Percentiles rank a stretch among this genome's conserved stretches.
These are phyloP conservation scores for Reutealis trisperma DNA, from an alignment of 345 rosid genomes.

Conservation along the genomic window DNA sequence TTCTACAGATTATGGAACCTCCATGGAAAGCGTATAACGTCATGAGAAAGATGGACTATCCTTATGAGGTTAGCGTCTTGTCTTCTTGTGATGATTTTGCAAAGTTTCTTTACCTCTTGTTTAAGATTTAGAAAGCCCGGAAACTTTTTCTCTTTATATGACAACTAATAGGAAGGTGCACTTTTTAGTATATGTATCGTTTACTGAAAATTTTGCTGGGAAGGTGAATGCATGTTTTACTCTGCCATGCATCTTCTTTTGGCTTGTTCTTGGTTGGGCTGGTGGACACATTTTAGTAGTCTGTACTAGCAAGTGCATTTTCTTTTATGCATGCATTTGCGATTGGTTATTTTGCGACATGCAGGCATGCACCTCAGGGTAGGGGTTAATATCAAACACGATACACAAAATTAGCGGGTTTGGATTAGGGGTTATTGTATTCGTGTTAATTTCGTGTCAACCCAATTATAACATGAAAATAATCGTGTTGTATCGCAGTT, in stretches of 20 bases:
- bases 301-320: not conserved
- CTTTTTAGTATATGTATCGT: not conserved
- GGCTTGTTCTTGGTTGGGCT: not conserved
- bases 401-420: too few relatives aligned
- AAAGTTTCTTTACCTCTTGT: conserved; percentile 3
- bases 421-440: too few relatives aligned
- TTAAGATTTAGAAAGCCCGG: not conserved
- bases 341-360: not conserved
- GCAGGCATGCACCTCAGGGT: not conserved
- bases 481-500: too few relatives aligned
- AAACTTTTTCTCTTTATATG: not conserved
- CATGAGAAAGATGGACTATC: conserved; percentile 88
- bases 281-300: not conserved
- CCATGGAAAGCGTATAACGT: conserved; percentile 88
- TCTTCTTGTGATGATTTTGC: conserved; percentile 1
- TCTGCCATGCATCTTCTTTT: not conserved
- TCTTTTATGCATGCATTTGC: too few relatives aligned
- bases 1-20: conserved; percentile 87
- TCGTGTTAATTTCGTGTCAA: too few relatives aligned
- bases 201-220: not conserved
- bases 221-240: not conserved
- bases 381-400: too few relatives aligned
- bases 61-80: conserved; percentile 66
- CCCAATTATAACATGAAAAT: too few relatives aligned
- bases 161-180: not conserved